Evolutionary conservation across 2,329 filamentous ascomycete species (phyloP).

Genomic region (Triangularia verruculosa): DNA sequence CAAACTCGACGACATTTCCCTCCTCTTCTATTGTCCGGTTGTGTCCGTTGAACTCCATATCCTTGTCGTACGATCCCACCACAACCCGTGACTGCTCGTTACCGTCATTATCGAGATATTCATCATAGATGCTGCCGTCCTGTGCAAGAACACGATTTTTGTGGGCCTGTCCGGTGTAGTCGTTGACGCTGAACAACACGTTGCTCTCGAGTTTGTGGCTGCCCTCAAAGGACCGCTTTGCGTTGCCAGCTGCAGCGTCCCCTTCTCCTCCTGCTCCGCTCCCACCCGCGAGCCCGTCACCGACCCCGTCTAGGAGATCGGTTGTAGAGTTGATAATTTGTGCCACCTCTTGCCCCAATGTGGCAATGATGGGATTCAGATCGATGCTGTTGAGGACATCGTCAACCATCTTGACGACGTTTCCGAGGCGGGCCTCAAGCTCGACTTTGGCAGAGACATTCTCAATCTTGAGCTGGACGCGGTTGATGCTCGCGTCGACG

Average conservation of each 20-base stretch:
- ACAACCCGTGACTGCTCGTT: constrained; percentile 40
- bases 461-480: constrained; percentile 54
- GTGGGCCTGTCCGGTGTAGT: constrained; percentile 54
- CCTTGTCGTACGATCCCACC: constrained; percentile 48
- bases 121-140: constrained; percentile 53
- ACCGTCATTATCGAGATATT: constrained; percentile 53
- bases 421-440: constrained; percentile 58
- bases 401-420: constrained; percentile 57
- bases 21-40: constrained; percentile 45
- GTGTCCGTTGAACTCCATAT: constrained; percentile 56
- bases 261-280: background rate
- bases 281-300: background rate
- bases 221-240: constrained; percentile 31
- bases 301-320: constrained; percentile 27
- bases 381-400: constrained; percentile 58
- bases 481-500: constrained; percentile 56
- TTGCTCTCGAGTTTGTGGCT: constrained; percentile 52
- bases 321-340: constrained; percentile 45
- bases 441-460: constrained; percentile 57
- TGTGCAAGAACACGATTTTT: constrained; percentile 56
- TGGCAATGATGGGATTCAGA: constrained; percentile 57
- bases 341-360: constrained; percentile 48
- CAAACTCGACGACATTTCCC: constrained; percentile 43
- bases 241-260: background rate
- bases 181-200: constrained; percentile 59